Base-by-base conservation (phyloP, 768 basidiomycete genomes). In the Omphalotus guepiniiformis region DNA sequence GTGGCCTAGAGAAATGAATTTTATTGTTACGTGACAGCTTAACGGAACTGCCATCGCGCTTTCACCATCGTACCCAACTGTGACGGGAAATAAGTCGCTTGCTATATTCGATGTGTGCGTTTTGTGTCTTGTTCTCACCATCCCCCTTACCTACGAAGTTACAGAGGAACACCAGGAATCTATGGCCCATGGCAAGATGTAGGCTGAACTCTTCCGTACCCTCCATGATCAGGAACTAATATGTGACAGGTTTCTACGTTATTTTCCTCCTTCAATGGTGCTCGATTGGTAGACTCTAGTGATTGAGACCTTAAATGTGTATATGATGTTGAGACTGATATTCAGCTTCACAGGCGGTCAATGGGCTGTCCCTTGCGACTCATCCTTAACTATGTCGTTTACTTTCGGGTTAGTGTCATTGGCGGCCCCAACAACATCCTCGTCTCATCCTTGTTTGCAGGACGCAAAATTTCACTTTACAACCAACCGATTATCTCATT, bases 101-200 rank as follows among this genome's bases (percentile, higher is more conserved):
- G 85, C 86, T 2, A 65, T 91, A 44, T 69, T 91, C 47, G 88
- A 91, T 58, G 70, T 85, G 88, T 89, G 50, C 50, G 82, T 70
- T 7, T 1, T 7, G 46, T 42, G n/a, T 2, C 22, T 30, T 34
- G 44, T n/a, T n/a, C n/a, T n/a, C n/a, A n/a, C n/a, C n/a, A n/a
- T n/a, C n/a, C n/a, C n/a, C 36, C 36, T 42, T 39, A 23, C 42
- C 47, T 32, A 46, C 37, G 13, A 38, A 16, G 28, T 16, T 22
- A 25, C 50, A 90, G 88, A 34, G 88, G 88, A 22, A 74, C 85
- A 3, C 55, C 76, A 28, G 88, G 87, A 3, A 71, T 91, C 25
- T 86, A 79, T 55, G 88, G 88, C 3, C 84, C 88, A n/a, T 83
- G 78, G 57, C 79, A 82, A 63, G 88, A 89, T 61, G 88, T 88